Evolutionary conservation across 2,329 filamentous ascomycete genomes (phyloP).

Genomic region (Penicillium sclerotiorum): DNA sequence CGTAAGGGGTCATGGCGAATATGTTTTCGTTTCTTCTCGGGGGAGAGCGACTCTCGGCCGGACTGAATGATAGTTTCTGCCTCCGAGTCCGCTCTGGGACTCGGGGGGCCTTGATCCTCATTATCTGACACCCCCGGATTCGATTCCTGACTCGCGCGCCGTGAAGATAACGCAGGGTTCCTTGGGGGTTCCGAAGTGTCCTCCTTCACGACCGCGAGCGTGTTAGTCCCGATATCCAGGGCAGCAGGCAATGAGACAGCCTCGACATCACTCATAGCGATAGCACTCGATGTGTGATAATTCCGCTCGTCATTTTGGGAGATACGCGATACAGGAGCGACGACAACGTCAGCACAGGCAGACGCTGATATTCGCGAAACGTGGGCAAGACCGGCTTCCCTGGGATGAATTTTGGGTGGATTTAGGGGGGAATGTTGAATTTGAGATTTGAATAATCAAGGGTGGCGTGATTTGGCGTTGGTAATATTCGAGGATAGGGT

Average conservation of each 20-base stretch:
- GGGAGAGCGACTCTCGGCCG: conserved; percentile 47
- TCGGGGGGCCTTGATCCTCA: conserved; percentile 39
- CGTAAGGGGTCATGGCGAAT: conserved; percentile 42
- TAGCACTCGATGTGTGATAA: conserved; percentile 42
- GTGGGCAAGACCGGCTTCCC: conserved; percentile 5
- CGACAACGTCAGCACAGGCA: conserved; percentile 38
- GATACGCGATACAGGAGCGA: conserved; percentile 38
- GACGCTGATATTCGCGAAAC: conserved; percentile 31
- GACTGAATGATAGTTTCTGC: conserved; percentile 54
- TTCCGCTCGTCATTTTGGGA: conserved; percentile 50
- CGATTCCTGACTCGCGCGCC: conserved; percentile 24
- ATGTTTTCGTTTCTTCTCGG: conserved; percentile 49
- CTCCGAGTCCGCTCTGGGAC: conserved; percentile 50
- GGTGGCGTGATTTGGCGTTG: not conserved
- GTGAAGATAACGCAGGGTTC: conserved; percentile 23
- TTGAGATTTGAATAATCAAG: not conserved
- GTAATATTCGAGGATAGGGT: not conserved
- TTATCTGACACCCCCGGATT: conserved; percentile 28
- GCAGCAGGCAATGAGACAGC: conserved; percentile 42
- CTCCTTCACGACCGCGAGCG: conserved; percentile 34
- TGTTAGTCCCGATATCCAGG: conserved; percentile 37
- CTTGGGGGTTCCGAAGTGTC: conserved; percentile 31
- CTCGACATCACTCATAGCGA: conserved; percentile 53
- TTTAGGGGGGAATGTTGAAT: not conserved
- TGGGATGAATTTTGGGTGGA: not conserved